A percentile compares a stretch with the other conserved stretches of the same genome.
These are phyloP conservation scores for Solioccasus polychromus DNA, from an alignment of 768 basidiomycete species.

Conservation along the genomic window DNA sequence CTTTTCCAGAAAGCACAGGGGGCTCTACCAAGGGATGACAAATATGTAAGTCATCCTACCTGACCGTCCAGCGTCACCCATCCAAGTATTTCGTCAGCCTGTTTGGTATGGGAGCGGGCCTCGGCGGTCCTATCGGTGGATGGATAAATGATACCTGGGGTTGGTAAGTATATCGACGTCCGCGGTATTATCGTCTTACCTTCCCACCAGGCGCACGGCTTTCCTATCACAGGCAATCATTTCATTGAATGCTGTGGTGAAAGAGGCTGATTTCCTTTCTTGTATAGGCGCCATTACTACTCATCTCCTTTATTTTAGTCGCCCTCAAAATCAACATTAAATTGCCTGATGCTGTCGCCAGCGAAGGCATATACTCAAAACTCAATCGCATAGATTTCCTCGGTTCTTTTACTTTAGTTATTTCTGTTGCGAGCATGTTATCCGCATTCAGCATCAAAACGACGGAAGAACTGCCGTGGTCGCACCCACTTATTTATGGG, in stretches of 20 bases:
- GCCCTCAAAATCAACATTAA: constrained; percentile 74
- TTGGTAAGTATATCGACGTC: constrained; percentile 52
- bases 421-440: constrained; percentile 64
- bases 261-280: constrained; percentile 11
- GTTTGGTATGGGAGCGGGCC: constrained; percentile 78
- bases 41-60: constrained; percentile 60
- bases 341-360: constrained; percentile 64
- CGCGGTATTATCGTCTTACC: neutral
- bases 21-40: constrained; percentile 88
- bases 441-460: constrained; percentile 76
- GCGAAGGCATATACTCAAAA: constrained; percentile 58
- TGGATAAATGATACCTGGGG: constrained; percentile 85
- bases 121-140: constrained; percentile 79
- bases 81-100: constrained; percentile 43
- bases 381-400: constrained; percentile 80
- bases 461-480: constrained; percentile 76
- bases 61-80: constrained; percentile 4
- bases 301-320: constrained; percentile 69
- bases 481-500: constrained; percentile 66
- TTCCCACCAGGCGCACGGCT: constrained; percentile 65
- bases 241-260: neutral
- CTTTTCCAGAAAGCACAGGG: constrained; percentile 67
- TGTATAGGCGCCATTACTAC: constrained; percentile 69
- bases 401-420: constrained; percentile 79
- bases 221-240: constrained; percentile 77